These are phyloP conservation scores for Xylaria venustula DNA, from an alignment of 495 filamentous ascomycete species.

Conservation along the genomic window DNA sequence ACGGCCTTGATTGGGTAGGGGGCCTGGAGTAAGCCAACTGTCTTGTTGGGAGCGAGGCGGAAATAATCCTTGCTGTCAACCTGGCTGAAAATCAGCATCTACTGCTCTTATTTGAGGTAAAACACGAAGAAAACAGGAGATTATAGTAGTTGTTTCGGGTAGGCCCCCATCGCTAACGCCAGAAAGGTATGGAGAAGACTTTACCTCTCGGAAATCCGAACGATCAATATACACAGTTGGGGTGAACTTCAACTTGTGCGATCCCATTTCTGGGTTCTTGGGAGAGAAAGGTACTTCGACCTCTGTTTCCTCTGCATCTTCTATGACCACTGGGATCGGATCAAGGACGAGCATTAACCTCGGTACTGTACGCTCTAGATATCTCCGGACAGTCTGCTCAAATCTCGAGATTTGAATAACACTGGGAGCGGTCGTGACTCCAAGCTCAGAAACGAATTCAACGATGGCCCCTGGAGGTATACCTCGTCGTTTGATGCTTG, in stretches of 20 bases:
- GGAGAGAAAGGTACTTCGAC: constrained; percentile 64
- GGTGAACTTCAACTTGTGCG: constrained; percentile 61
- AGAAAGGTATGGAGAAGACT: background rate
- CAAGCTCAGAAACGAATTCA: constrained; percentile 76
- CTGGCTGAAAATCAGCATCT: background rate
- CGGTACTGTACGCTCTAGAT: constrained; percentile 76
- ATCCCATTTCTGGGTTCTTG: constrained; percentile 58
- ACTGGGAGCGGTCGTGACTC: constrained; percentile 67
- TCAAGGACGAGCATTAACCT: constrained; percentile 78
- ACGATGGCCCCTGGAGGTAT: constrained; percentile 80
- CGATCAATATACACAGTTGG: constrained; percentile 74
- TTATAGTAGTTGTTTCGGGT: background rate
- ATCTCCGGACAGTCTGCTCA: constrained; percentile 67
- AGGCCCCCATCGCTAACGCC: background rate
- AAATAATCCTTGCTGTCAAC: constrained; percentile 84
- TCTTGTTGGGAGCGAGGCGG: constrained; percentile 87
- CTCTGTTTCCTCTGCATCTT: constrained; percentile 64
- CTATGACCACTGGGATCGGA: constrained; percentile 68
- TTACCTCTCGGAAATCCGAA: constrained; percentile 65
- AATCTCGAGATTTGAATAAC: constrained; percentile 68
- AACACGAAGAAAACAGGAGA: no score
- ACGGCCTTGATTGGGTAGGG: constrained; percentile 81
- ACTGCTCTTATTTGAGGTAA: background rate
- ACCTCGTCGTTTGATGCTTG: constrained; percentile 64
- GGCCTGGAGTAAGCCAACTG: constrained; percentile 81